Evolutionary conservation across 495 filamentous ascomycete species (phyloP), one percentile per base, ranked within the genome.

Genomic region (Alectoria sarmentosa): DNA sequence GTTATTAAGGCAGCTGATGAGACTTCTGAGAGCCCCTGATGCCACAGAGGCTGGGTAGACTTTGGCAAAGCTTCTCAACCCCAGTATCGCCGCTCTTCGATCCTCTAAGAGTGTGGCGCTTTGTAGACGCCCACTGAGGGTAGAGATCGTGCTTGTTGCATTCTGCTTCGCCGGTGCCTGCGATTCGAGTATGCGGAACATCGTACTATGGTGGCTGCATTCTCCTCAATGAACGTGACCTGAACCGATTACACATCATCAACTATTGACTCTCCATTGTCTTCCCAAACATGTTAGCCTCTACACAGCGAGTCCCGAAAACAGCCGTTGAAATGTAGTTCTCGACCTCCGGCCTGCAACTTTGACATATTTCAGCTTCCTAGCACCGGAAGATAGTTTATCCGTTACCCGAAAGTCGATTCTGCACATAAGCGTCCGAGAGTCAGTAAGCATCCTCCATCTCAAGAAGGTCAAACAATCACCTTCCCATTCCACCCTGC

Each of bases 21-120:
- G 81, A 62, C 87, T 89, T 64, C 92, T 84, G 36, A 98, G 78
- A 30, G 90, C 88, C 49, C 91, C 92, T 0, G 92, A 96, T 15
- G 94, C 92, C n/a, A 98, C 94, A 15, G 90, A 92, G 30, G 96
- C 94, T 39, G 96, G 95, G 72, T 92, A 98, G 61, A 92, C 84
- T 73, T 96, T 96, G 38, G 94, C 91, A 76, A 98, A 97, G 79
- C 91, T 96, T 66, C 95, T 84, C 41, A 98, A 80, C 38, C 94
- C 94, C 63, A 96, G 83, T 58, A 98, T 95, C 52, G 94, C 92
- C 61, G 89, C 91, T 63, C 94, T 87, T 58, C 94, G 87, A 76
- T 98, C 94, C 77, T 98, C 94, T 42, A 98, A 82, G 26, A 98
- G 82, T 1, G 90, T 96, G 38, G 91, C 90, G 64, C 86, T 92